Evolutionary conservation across 441 rosid species (phyloP).

Genomic region (Kokia cookei): DNA sequence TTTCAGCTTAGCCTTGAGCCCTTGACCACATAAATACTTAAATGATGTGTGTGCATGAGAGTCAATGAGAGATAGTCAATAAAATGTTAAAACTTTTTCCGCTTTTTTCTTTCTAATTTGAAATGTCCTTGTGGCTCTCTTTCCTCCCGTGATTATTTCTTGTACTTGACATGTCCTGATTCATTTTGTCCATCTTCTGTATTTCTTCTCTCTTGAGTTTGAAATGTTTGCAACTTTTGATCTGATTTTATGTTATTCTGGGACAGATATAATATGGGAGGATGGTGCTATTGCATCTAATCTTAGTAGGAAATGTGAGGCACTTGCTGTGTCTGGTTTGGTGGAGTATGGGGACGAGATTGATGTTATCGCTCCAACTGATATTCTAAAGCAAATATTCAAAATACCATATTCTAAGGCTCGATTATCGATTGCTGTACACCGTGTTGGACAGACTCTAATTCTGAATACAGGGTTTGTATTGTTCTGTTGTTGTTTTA

Average conservation of each 20-base stretch:
- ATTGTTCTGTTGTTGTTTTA: conserved; percentile 2
- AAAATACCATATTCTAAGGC: conserved; percentile 95
- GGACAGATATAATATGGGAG: conserved; percentile 64
- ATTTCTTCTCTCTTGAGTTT: conserved; percentile 8
- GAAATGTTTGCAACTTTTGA: not conserved
- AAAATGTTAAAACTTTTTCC: not conserved
- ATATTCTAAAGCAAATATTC: conserved; percentile 89
- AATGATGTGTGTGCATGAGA: not conserved
- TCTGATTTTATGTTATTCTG: conserved; percentile 10
- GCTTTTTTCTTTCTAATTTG: not conserved
- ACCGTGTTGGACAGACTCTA: conserved; percentile 90
- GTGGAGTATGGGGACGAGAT: conserved; percentile 93
- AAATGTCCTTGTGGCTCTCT: not conserved
- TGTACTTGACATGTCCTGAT: not conserved
- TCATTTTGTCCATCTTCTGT: not conserved
- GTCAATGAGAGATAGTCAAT: not conserved
- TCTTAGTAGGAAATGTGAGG: conserved; percentile 75
- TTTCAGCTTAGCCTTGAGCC: not conserved
- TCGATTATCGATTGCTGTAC: conserved; percentile 87
- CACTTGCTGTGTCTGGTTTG: conserved; percentile 87
- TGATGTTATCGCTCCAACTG: conserved; percentile 86
- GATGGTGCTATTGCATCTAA: conserved; percentile 57
- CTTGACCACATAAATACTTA: not conserved
- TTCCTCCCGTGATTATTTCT: not conserved
- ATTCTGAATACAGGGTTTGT: conserved; percentile 79